Evolutionary conservation across 140 eudicot species (phyloP).

Genomic region (Ambrosia hybrid): DNA sequence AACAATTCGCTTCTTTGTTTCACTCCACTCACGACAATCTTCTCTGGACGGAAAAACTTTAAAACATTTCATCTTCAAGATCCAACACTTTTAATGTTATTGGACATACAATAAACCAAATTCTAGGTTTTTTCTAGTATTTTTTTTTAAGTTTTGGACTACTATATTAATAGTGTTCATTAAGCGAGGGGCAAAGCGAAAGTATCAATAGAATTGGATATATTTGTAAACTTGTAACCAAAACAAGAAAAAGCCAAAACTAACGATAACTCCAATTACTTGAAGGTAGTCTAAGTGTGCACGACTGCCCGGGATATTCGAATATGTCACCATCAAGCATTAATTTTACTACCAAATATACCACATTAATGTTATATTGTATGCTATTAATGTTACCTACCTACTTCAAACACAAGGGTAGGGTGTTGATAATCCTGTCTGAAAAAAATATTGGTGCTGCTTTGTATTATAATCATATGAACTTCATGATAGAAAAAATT

Average conservation of each 20-base stretch:
- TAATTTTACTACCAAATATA: background rate
- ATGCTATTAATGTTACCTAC: background rate
- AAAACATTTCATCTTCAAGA: too few relatives aligned
- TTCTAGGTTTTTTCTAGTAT: too few relatives aligned
- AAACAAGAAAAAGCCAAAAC: conserved; percentile 11
- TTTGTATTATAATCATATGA: too few relatives aligned
- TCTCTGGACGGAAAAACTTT: too few relatives aligned
- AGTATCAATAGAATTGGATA: conserved; percentile 9
- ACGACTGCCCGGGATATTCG: conserved; percentile 14
- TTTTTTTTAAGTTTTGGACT: background rate
- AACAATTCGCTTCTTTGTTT: too few relatives aligned
- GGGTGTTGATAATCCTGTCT: too few relatives aligned
- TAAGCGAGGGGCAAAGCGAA: conserved; percentile 13
- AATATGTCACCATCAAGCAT: conserved; percentile 16
- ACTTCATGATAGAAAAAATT: too few relatives aligned
- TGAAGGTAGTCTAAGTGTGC: conserved; percentile 20
- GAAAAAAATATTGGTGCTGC: too few relatives aligned
- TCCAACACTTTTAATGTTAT: too few relatives aligned
- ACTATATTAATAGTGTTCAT: background rate
- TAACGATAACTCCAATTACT: conserved; percentile 12
- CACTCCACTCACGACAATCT: too few relatives aligned
- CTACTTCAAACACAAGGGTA: too few relatives aligned
- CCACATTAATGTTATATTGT: background rate
- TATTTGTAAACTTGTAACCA: conserved; percentile 6
- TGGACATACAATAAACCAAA: background rate